A percentile compares a stretch with the other conserved stretches of the same genome.
phyloP scores from a whole-genome alignment of 306 rosid genomes.

The Citrullus mucosospermus region DNA sequence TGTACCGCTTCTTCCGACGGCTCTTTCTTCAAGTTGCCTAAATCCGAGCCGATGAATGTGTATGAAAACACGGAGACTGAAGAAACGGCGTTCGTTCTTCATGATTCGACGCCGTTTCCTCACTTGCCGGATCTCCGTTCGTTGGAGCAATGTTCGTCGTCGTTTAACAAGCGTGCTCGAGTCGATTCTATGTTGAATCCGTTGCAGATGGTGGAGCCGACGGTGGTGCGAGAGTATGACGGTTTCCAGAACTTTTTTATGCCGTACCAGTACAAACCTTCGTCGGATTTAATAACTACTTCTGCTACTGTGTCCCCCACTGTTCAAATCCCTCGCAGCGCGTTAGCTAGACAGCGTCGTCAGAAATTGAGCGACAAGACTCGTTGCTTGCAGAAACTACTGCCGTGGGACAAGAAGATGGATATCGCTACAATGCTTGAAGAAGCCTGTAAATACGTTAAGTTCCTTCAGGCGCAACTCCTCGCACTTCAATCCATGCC shows the following conservation, averaged over 20 bases:
- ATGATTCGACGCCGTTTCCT: neutral
- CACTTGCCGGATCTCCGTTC: slow-evolving; percentile 46
- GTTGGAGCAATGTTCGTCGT: slow-evolving; percentile 10
- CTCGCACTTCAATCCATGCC: slow-evolving; percentile 59
- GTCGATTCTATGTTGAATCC: neutral
- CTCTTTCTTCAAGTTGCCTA: neutral
- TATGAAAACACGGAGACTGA: neutral
- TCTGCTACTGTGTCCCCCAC: neutral
- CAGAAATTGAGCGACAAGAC: slow-evolving; percentile 75
- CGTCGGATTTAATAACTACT: neutral
- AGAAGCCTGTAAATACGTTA: slow-evolving; percentile 58
- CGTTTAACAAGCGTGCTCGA: slow-evolving; percentile 22
- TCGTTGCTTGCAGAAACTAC: slow-evolving; percentile 60
- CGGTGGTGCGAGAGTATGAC: neutral
- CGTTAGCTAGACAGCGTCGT: slow-evolving; percentile 43
- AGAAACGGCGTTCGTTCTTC: neutral
- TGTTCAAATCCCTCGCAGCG: slow-evolving; percentile 10
- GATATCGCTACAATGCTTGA: slow-evolving; percentile 59
- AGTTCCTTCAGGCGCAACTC: slow-evolving; percentile 63
- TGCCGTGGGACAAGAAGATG: slow-evolving; percentile 88
- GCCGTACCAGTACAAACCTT: slow-evolving; percentile 1
- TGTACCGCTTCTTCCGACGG: neutral
- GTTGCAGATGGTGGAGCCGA: slow-evolving; percentile 6
- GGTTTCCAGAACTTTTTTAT: neutral
- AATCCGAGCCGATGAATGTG: slow-evolving; percentile 18